Base-by-base conservation (phyloP, 805 yeast species). In the Suhomyces tanzawaensis region DNA sequence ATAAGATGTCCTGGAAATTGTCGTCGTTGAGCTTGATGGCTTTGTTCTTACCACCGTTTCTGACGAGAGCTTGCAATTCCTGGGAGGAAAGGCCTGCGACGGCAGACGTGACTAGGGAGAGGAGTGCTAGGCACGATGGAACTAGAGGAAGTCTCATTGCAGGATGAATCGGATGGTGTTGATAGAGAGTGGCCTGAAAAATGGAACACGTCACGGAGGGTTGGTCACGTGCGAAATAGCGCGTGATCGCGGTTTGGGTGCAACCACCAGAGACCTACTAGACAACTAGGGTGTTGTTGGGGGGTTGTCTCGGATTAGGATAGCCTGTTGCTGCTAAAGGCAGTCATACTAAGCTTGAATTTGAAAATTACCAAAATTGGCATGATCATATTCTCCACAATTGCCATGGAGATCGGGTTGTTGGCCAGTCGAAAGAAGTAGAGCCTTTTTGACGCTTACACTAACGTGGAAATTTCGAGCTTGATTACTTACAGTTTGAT, bases 1-100 rank as follows among this genome's bases (percentile, higher is more conserved):
- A 64, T 39, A 87, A 63, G 15, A 82, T 55, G 12, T 64, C 60
- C 46, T 76, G 71, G 54, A 67, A 85, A 56, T 81, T 86, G 32
- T 60, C 60, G 51, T 81, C 88, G n/a, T 74, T 78, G 36, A 46
- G 27, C 19, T 31, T 23, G 16, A 61, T 41, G 2, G 58, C 49
- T n/a, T 47, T 51, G 23, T 43, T 47, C 25, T 47, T 49, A 17
- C 51, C 47, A 9, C 31, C 32, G 29, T 48, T 47, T 31, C 41
- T 41, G 7, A 52, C 51, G 26, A 53, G 28, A 4, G 41, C 26
- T 16, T 40, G 38, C 50, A 63, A 41, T 39, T 59, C 60, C 4
- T 47, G 46, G 30, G 51, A 49, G 19, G 57, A 29, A 28, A 55
- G 51, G 4, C 53, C 64, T 13, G 55, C 62, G 24, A 45, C 30